A percentile compares a stretch with the other conserved stretches of the same genome.
Evolutionary conservation across 164 flowering plant genomes (phyloP).

Genomic region (Vitis cinerea): DNA sequence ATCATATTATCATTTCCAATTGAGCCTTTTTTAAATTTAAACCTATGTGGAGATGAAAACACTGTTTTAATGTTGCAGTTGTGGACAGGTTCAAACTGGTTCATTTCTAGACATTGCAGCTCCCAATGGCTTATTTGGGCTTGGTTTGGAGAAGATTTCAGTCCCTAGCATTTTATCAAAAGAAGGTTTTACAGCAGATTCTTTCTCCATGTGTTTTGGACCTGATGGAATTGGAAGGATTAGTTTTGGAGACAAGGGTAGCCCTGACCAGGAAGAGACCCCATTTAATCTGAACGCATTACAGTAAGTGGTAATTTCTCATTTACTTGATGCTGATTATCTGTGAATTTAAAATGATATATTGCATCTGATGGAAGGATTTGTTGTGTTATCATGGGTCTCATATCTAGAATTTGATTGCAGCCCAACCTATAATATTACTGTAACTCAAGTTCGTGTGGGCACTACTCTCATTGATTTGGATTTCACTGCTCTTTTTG

Average conservation of each 20-base stretch:
- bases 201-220: constrained; percentile 82
- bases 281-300: constrained; percentile 52
- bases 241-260: constrained; percentile 70
- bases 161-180: constrained; percentile 62
- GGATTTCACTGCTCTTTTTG: constrained; percentile 56
- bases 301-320: constrained; percentile 53
- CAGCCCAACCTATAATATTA: constrained; percentile 64
- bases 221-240: constrained; percentile 68
- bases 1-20: background rate
- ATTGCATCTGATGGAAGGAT: background rate
- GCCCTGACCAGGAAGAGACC: constrained; percentile 64
- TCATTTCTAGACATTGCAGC: constrained; percentile 67
- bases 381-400: background rate
- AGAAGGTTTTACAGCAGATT: constrained; percentile 52
- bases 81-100: constrained; percentile 73
- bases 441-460: constrained; percentile 44
- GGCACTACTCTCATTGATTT: constrained; percentile 42
- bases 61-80: constrained; percentile 34
- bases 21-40: background rate
- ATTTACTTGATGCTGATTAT: constrained; percentile 14
- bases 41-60: constrained; percentile 7
- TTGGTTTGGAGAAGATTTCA: constrained; percentile 61
- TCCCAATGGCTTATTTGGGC: constrained; percentile 73
- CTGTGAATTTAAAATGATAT: background rate
- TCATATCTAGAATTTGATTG: constrained; percentile 14